Evolutionary conservation across 768 basidiomycete genomes (phyloP).

Genomic region (Neoboletus brunneissimus): DNA sequence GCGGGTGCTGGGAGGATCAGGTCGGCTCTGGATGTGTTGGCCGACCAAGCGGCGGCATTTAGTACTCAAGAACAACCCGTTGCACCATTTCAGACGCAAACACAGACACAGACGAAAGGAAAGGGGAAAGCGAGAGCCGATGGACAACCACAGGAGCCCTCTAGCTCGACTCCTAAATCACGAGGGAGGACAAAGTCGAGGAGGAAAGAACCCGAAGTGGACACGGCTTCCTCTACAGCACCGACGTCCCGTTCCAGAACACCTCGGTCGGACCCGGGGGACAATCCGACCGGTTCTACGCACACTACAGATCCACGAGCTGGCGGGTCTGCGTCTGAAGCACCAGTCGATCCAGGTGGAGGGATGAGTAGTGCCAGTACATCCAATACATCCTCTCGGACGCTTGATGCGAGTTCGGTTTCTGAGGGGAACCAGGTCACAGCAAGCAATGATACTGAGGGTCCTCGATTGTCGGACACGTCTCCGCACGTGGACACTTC

Average conservation of each 20-base stretch:
- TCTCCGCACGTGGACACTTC: conserved; percentile 3
- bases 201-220: conserved; percentile 6
- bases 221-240: not conserved
- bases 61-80: conserved; percentile 34
- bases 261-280: conserved; percentile 15
- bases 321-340: conserved; percentile 6
- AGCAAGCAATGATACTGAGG: not conserved
- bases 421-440: not conserved
- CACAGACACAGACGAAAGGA: conserved; percentile 6
- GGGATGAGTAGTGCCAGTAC: not conserved
- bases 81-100: not conserved
- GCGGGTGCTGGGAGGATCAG: conserved; percentile 30
- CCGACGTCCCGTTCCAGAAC: conserved; percentile 13
- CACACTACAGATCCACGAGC: not conserved
- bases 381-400: conserved; percentile 3
- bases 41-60: conserved; percentile 67
- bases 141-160: conserved; percentile 1
- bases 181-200: conserved; percentile 11
- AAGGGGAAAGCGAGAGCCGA: conserved; percentile 23
- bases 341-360: conserved; percentile 23
- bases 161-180: conserved; percentile 1
- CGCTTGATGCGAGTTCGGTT: conserved; percentile 3
- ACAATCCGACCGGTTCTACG: not conserved
- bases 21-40: conserved; percentile 69
- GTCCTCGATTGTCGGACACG: not conserved